Conservation (phyloP, 2,329 filamentous ascomycete species). For the Fusarium nygamai region DNA sequence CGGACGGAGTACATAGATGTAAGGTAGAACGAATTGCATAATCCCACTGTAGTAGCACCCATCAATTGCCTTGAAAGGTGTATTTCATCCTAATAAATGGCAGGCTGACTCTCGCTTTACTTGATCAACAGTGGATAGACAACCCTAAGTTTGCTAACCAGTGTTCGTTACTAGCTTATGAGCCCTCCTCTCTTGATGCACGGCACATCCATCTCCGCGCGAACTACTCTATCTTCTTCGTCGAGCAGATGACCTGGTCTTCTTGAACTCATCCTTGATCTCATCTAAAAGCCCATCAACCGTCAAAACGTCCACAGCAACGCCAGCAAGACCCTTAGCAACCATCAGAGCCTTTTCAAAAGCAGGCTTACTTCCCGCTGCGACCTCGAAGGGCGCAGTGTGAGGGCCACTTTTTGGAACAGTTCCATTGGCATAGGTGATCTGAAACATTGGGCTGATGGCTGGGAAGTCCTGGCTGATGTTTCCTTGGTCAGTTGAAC, state of each 20-base stretch:
- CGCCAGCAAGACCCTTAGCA: conserved; percentile 59
- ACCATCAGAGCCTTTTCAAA: conserved; percentile 58
- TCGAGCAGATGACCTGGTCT: neutral
- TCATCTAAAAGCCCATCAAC: conserved; percentile 52
- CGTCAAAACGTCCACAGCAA: conserved; percentile 58
- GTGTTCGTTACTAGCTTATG: too few species aligned
- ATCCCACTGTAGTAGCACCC: neutral
- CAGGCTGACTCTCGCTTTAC: too few species aligned
- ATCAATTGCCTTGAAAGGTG: too few species aligned
- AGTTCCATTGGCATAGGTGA: conserved; percentile 38
- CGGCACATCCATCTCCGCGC: too few species aligned
- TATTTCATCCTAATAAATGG: too few species aligned
- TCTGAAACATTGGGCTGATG: conserved; percentile 43
- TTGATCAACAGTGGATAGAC: neutral
- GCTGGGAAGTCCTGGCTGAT: conserved; percentile 44
- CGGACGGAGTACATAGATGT: conserved; percentile 4
- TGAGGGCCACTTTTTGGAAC: conserved; percentile 54
- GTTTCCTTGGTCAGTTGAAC: conserved; percentile 46
- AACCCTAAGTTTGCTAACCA: too few species aligned
- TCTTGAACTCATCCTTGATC: conserved; percentile 33
- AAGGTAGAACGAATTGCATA: conserved; percentile 12
- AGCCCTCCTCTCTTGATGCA: too few species aligned
- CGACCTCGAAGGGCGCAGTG: conserved; percentile 61
- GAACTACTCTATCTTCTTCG: conserved; percentile 10
- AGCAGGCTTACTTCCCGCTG: conserved; percentile 59